Conservation (phyloP, 2,329 filamentous ascomycete genomes). For the Arachnopeziza araneosa region DNA sequence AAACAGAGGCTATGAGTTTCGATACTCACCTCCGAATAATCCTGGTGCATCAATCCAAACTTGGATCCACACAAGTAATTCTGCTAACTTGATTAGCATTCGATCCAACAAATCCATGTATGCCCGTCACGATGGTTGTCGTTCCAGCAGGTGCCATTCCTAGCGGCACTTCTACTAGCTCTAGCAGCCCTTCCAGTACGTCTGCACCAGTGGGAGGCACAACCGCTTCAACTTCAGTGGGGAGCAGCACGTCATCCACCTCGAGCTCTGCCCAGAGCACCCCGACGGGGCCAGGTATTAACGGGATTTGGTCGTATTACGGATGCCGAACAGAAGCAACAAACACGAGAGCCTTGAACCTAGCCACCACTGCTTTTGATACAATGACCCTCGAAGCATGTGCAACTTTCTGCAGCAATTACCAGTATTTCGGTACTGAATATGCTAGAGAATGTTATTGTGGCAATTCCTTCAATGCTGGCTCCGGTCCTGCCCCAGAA, state of each 20-base stretch:
- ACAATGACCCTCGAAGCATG: constrained; percentile 9
- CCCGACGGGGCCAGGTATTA: constrained; percentile 45
- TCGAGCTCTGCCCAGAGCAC: constrained; percentile 42
- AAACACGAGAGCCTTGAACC: constrained; percentile 3
- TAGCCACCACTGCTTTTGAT: neutral
- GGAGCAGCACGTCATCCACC: constrained; percentile 1
- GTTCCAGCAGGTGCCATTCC: neutral
- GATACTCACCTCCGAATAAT: constrained; percentile 38
- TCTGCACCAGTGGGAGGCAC: constrained; percentile 5
- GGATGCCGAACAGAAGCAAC: constrained; percentile 15
- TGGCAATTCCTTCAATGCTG: constrained; percentile 10
- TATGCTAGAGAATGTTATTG: constrained; percentile 45
- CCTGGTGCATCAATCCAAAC: constrained; percentile 26
- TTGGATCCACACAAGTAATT: neutral
- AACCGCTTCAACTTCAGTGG: constrained; percentile 7
- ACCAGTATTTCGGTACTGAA: constrained; percentile 38
- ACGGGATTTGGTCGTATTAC: constrained; percentile 10
- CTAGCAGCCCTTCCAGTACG: neutral
- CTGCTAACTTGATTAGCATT: neutral
- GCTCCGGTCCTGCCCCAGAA: constrained; percentile 7
- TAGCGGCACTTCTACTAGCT: neutral
- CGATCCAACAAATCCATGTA: neutral
- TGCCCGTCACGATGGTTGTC: neutral
- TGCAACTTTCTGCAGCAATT: constrained; percentile 17
- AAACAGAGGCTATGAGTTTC: constrained; percentile 37